These are phyloP conservation scores for Heliamphora exappendiculata DNA, from an alignment of 148 eudicot species.

Conservation along the genomic window DNA sequence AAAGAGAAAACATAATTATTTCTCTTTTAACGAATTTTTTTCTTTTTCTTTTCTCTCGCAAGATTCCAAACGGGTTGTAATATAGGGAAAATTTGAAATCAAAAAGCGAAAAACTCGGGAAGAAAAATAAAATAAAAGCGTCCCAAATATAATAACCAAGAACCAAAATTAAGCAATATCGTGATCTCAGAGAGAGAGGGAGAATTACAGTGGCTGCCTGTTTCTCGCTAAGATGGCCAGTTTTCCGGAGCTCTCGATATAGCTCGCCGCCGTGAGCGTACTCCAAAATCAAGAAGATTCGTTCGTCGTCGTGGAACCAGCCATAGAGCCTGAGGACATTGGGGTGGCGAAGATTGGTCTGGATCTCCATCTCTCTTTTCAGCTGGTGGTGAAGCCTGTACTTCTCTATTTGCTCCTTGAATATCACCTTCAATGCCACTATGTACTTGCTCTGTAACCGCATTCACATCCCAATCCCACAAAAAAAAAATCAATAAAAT, in stretches of 20 bases:
- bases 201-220: constrained; percentile 71
- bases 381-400: constrained; percentile 63
- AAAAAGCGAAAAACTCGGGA: too few relatives aligned
- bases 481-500: not conserved
- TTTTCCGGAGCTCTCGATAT: constrained; percentile 44
- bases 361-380: constrained; percentile 87
- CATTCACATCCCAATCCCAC: not conserved
- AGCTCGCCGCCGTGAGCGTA: constrained; percentile 79
- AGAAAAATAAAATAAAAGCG: too few relatives aligned
- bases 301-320: constrained; percentile 75
- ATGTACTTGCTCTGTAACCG: constrained; percentile 56
- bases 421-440: constrained; percentile 88
- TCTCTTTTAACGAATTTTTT: too few relatives aligned
- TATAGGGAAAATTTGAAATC: too few relatives aligned
- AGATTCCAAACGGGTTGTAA: too few relatives aligned
- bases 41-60: too few relatives aligned
- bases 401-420: constrained; percentile 83
- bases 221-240: constrained; percentile 46
- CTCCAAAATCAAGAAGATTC: constrained; percentile 73
- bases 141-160: too few relatives aligned
- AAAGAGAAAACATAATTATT: too few relatives aligned
- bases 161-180: too few relatives aligned
- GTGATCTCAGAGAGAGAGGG: not conserved
- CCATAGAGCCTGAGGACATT: constrained; percentile 69
- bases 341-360: constrained; percentile 66